These are phyloP conservation scores for Russula griseocarnosa DNA, from an alignment of 768 basidiomycete genomes.

Conservation along the genomic window DNA sequence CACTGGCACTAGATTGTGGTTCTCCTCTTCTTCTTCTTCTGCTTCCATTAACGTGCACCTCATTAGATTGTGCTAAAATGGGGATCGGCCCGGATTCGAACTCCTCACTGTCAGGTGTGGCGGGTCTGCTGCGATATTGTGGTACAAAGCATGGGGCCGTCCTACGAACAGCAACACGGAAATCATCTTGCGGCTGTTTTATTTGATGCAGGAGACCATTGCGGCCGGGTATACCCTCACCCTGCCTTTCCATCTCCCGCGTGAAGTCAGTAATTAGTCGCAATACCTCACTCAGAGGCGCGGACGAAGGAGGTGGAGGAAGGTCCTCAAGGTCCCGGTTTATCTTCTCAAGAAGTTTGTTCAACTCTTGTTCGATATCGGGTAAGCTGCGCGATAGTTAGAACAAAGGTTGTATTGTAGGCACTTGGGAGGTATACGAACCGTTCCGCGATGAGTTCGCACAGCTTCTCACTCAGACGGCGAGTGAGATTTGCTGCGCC, in stretches of 20 bases:
- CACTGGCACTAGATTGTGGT: too few relatives aligned
- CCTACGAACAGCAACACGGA: slow-evolving; percentile 12
- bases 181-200: slow-evolving; percentile 3
- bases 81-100: too few relatives aligned
- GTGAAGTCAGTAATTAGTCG: slow-evolving; percentile 46
- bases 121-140: neutral
- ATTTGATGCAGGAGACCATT: slow-evolving; percentile 7
- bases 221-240: neutral
- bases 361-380: slow-evolving; percentile 55
- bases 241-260: slow-evolving; percentile 27
- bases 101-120: too few relatives aligned
- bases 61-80: too few relatives aligned
- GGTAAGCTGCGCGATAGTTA: slow-evolving; percentile 47
- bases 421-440: slow-evolving; percentile 31
- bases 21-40: too few relatives aligned
- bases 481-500: slow-evolving; percentile 55
- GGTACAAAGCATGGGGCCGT: slow-evolving; percentile 15
- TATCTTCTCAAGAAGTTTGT: slow-evolving; percentile 41
- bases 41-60: too few relatives aligned
- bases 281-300: slow-evolving; percentile 55
- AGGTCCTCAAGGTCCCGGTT: slow-evolving; percentile 35
- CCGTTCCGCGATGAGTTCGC: slow-evolving; percentile 60
- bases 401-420: neutral
- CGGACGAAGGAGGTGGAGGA: slow-evolving; percentile 51
- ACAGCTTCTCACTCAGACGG: slow-evolving; percentile 55